Evolutionary conservation across 1,284 basidiomycete genomes (phyloP).

Genomic region (Xerocomus nothofagi): DNA sequence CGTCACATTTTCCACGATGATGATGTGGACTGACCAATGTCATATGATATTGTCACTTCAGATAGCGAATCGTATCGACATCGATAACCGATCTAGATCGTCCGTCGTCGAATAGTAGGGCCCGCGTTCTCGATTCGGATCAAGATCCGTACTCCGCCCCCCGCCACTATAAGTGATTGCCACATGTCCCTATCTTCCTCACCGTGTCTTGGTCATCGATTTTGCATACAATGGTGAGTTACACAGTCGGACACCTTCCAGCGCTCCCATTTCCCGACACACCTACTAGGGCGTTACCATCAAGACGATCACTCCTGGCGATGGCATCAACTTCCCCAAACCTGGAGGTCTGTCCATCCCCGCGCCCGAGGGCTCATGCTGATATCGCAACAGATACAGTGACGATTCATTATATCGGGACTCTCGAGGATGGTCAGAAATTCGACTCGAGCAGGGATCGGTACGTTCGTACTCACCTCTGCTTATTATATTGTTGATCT

Average conservation of each 20-base stretch:
- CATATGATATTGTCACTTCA: constrained; percentile 14
- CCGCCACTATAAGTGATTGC: constrained; percentile 51
- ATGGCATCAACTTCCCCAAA: constrained; percentile 47
- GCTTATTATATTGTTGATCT: constrained; percentile 6
- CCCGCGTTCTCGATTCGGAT: constrained; percentile 46
- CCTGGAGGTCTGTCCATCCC: constrained; percentile 42
- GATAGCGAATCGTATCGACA: constrained; percentile 30
- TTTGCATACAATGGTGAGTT: constrained; percentile 35
- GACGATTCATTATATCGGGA: constrained; percentile 75
- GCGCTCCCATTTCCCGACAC: background rate
- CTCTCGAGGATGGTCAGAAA: constrained; percentile 54
- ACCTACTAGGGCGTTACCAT: constrained; percentile 37
- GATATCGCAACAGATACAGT: constrained; percentile 44
- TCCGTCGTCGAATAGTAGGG: constrained; percentile 4
- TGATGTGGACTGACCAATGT: constrained; percentile 11
- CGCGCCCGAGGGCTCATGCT: constrained; percentile 1
- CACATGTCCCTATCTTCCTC: constrained; percentile 37
- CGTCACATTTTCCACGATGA: constrained; percentile 1
- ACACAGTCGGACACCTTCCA: background rate
- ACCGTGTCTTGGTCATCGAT: constrained; percentile 37
- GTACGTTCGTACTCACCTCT: constrained; percentile 36
- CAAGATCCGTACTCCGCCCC: constrained; percentile 70
- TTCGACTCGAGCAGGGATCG: constrained; percentile 78
- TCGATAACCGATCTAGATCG: constrained; percentile 34
- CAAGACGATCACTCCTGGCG: constrained; percentile 43